Base-by-base conservation (phyloP, 768 basidiomycete genomes). In the Nevesoporus exiguus region DNA sequence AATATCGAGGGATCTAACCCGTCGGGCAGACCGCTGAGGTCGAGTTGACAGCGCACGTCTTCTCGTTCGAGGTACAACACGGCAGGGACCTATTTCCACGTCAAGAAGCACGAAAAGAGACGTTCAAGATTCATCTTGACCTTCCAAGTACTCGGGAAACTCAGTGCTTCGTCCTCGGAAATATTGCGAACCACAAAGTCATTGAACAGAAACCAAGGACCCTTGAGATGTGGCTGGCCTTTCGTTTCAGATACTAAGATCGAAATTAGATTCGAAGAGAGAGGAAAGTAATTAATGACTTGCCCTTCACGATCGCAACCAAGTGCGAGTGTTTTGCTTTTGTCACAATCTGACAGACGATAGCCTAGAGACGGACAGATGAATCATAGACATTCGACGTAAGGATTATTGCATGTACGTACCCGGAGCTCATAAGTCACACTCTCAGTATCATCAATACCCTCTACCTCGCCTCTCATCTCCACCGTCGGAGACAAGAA, bases 171-270 rank as follows among this genome's bases (percentile, higher is more conserved):
- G 31, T 85, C 80, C 70, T 96, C 90, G 2, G 87, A 75, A 29
- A 98, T 83, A 52, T 90, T 90, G 45, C 78, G 77, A 13, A 99
- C 97, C 1, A 85, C 78, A 65, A 99, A 99, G 65, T 99, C 97
- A 65, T 99, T 99, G 83, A 98, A 98, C 51, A 98, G 70, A 63
- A 88, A 88, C 97, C 97, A 99, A 1, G 84, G 82, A 50, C 82
- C 84, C 22, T 60, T 63, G 19, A 59, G 60, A 49, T 75, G 71
- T 1, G 65, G 52, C 11, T 74, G 64, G 8, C 64, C 69, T 63
- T 86, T 84, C 1, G 81, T 81, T 52, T 86, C 84, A 0, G 90
- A 90, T 36, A 94, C 90, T 93, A 57, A 5, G 13, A 27, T 22
- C 30, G 39, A 48, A 40, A 51, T 56, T 15, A 46, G 36, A 43